phyloP scores from a whole-genome alignment of 2,329 filamentous ascomycete genomes.

The Aspergillus sp. region DNA sequence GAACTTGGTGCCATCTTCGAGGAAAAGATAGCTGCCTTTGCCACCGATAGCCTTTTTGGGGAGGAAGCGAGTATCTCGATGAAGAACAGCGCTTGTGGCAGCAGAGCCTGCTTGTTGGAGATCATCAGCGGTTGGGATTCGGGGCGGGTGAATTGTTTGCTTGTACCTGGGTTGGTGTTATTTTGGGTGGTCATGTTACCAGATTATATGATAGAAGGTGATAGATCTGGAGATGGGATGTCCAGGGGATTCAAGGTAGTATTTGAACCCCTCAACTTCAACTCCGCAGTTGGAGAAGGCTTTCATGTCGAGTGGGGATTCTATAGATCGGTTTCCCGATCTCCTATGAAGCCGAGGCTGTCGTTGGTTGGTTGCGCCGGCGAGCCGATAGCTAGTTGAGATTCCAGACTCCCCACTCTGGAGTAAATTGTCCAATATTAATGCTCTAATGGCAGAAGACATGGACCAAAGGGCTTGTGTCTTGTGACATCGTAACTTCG shows the following conservation, averaged over 20 bases:
- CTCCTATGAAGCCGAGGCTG: conserved; percentile 24
- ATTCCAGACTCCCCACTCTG: not conserved
- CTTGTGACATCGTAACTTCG: no score
- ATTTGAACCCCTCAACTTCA: no score
- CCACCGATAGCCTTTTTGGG: conserved; percentile 52
- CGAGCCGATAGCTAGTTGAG: not conserved
- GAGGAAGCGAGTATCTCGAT: conserved; percentile 50
- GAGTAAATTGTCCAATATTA: no score
- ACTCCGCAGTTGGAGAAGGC: not conserved
- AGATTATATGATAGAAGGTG: not conserved
- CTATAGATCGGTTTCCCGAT: conserved; percentile 31
- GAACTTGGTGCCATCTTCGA: conserved; percentile 59
- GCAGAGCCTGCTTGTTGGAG: not conserved
- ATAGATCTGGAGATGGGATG: not conserved
- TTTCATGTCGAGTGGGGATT: not conserved
- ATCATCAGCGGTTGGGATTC: not conserved
- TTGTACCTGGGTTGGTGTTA: conserved; percentile 10
- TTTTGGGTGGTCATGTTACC: not conserved
- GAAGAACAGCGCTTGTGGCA: conserved; percentile 45
- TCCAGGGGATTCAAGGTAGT: no score
- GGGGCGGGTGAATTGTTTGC: not conserved
- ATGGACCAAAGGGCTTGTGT: no score
- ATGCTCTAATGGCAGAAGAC: no score
- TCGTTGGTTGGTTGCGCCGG: conserved; percentile 25
- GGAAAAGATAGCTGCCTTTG: conserved; percentile 52